Conservation (phyloP, 805 yeast species). For the Saccharomycopsis synnaedendra region DNA sequence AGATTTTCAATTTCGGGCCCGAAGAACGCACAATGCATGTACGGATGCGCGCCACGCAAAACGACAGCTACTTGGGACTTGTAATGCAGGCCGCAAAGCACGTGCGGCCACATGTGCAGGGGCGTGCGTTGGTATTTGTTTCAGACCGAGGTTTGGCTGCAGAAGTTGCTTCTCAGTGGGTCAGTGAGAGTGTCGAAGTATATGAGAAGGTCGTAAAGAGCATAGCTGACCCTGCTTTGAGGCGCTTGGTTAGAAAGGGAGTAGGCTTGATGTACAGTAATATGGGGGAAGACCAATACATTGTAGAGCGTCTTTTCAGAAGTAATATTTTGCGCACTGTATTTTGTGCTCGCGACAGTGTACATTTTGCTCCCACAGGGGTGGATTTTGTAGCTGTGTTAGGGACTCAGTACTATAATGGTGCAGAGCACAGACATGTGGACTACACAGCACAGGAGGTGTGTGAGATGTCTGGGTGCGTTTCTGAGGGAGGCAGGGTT, state of each 20-base stretch:
- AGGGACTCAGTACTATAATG: slow-evolving; percentile 66
- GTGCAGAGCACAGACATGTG: slow-evolving; percentile 55
- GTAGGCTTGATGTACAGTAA: slow-evolving; percentile 50
- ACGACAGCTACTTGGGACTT: slow-evolving; percentile 28
- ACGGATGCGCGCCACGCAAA: slow-evolving; percentile 37
- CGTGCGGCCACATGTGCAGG: slow-evolving; percentile 21
- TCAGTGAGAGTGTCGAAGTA: slow-evolving; percentile 18
- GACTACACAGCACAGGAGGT: slow-evolving; percentile 59
- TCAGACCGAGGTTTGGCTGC: slow-evolving; percentile 44
- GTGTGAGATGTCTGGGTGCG: slow-evolving; percentile 51
- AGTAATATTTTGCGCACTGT: slow-evolving; percentile 43
- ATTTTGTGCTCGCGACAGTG: slow-evolving; percentile 51
- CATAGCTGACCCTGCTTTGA: slow-evolving; percentile 36
- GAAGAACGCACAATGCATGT: slow-evolving; percentile 52
- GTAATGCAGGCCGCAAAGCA: slow-evolving; percentile 14
- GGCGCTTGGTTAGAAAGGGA: slow-evolving; percentile 35
- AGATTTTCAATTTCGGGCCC: slow-evolving; percentile 62
- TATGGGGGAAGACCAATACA: slow-evolving; percentile 47
- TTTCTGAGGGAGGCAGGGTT: slow-evolving; percentile 29
- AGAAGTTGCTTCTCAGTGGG: slow-evolving; percentile 37
- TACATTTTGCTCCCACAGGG: slow-evolving; percentile 32
- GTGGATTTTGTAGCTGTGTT: slow-evolving; percentile 49
- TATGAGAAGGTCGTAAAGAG: slow-evolving; percentile 28
- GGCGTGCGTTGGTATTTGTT: slow-evolving; percentile 40
- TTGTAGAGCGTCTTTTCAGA: slow-evolving; percentile 41